Base-by-base conservation (phyloP, 2,329 filamentous ascomycete species). In the Ophiosphaerella korrae region DNA sequence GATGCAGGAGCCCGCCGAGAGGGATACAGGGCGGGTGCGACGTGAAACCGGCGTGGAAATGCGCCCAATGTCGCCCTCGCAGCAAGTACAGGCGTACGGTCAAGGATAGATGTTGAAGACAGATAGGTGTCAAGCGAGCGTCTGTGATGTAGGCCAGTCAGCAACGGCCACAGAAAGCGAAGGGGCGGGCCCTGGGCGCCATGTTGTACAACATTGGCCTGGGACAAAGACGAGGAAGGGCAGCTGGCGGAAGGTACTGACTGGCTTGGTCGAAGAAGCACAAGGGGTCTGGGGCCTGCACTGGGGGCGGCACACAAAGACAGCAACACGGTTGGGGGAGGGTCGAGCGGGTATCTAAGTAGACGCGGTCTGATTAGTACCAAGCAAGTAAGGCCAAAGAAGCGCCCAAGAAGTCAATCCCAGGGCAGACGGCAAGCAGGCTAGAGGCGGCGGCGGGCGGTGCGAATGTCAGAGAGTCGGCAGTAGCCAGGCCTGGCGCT, bases 171-270 rank as follows among this genome's bases (percentile, higher is more conserved):
- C 54, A 53, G 52, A 57, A 58, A 48, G 56, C 58, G 62, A 65
- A 65, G 62, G 62, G 64, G 60, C 60, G 44, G 57, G 58, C 60
- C 59, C 59, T 61, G 53, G 63, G 57, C 67, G 58, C 61, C 52
- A 52, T 68, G 69, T 57, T 55, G 70, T 71, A 69, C 68, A 55
- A 66, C 64, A 67, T 68, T 64, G 64, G 42, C 56, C 64, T 63
- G 53, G 58, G 47, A 53, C 59, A 63, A 62, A 62, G 65, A 68
- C 70, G 67, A 68, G 65, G 66, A 64, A 57, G 57, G 59, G 58
- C 61, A 58, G 56, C 58, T 41, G 50, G 53, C 42, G 52, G 42
- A 48, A 45, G 53, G 56, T 55, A 72, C 70, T 66, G 62, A 71
- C 67, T 62, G 56, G 60, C 48, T 48, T 50, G 35, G 26, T 46